These are phyloP conservation scores for Ophiocordyceps camponoti-rufipedis DNA, from an alignment of 2,329 filamentous ascomycete species.

Conservation along the genomic window DNA sequence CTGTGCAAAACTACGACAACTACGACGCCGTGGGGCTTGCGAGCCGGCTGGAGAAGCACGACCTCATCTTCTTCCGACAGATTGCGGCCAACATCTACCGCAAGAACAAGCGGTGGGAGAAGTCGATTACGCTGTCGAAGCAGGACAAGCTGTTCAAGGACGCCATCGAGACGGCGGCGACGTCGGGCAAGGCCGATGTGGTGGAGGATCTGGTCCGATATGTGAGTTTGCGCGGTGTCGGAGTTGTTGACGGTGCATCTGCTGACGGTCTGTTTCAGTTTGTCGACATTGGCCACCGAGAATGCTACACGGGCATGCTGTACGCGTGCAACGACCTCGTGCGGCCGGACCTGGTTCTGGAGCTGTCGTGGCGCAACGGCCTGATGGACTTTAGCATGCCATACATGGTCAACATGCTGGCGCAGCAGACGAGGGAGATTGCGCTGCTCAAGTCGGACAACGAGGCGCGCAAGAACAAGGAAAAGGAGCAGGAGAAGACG, in stretches of 20 bases:
- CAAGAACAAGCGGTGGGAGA: conserved; percentile 99
- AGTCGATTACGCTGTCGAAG: conserved; percentile 93
- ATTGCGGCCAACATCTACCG: conserved; percentile 97
- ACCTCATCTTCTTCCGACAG: conserved; percentile 97
- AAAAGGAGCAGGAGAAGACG: conserved; percentile 57
- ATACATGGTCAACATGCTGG: conserved; percentile 97
- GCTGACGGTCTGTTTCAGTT: conserved; percentile 40
- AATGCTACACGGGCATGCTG: conserved; percentile 99
- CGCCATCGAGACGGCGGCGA: conserved; percentile 90
- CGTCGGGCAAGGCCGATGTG: conserved; percentile 77
- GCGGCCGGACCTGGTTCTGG: conserved; percentile 77
- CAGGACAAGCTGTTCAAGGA: conserved; percentile 99
- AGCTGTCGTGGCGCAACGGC: conserved; percentile 91
- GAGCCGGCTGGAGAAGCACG: conserved; percentile 85
- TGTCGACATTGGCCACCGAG: conserved; percentile 94
- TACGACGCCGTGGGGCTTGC: conserved; percentile 92
- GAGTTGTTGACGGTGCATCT: neutral
- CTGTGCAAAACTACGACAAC: conserved; percentile 97
- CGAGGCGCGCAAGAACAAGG: conserved; percentile 72
- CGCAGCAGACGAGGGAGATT: conserved; percentile 77
- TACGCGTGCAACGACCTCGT: conserved; percentile 98
- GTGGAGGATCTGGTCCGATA: conserved; percentile 94
- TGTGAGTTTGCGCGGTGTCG: conserved; percentile 41
- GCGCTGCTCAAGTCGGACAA: conserved; percentile 83
- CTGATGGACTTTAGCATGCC: conserved; percentile 97